Percentiles rank a stretch among this genome's conserved stretches.
phyloP scores from a whole-genome alignment of 495 filamentous ascomycete genomes.

The Penicillium goetzii region DNA sequence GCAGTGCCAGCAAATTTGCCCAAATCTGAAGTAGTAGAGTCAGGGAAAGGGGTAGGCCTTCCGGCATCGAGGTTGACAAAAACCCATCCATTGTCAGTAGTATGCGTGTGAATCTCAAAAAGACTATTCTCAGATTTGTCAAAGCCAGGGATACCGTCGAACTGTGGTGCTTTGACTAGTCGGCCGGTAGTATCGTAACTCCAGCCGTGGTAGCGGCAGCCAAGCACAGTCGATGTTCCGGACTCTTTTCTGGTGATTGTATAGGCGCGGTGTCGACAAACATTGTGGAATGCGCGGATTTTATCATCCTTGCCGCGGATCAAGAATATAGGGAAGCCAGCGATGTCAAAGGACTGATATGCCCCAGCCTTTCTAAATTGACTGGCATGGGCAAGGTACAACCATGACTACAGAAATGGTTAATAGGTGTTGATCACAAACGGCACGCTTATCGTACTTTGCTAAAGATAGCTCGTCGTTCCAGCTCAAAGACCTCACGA shows the following conservation, averaged over 20 bases:
- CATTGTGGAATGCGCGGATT: conserved; percentile 63
- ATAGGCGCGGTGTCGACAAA: conserved; percentile 62
- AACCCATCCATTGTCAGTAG: conserved; percentile 38
- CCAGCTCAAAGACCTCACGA: conserved; percentile 52
- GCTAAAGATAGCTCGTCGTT: conserved; percentile 57
- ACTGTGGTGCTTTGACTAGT: conserved; percentile 62
- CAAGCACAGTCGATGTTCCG: conserved; percentile 54
- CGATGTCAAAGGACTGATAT: conserved; percentile 53
- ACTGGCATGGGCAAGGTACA: conserved; percentile 50
- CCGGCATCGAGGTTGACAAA: conserved; percentile 50
- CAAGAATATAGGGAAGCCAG: conserved; percentile 54
- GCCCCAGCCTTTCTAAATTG: conserved; percentile 53
- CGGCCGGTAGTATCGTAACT: conserved; percentile 59
- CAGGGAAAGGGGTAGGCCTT: conserved; percentile 16
- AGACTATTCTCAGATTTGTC: conserved; percentile 56
- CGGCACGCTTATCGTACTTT: conserved; percentile 30
- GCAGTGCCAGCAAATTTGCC: conserved; percentile 18
- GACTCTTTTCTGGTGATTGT: conserved; percentile 55
- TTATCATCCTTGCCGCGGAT: conserved; percentile 49
- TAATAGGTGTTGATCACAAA: neutral
- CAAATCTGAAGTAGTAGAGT: conserved; percentile 10
- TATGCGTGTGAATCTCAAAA: conserved; percentile 46
- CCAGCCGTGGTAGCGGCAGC: conserved; percentile 68
- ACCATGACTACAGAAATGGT: conserved; percentile 44
- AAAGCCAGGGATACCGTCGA: conserved; percentile 58